Evolutionary conservation across 2,329 filamentous ascomycete genomes (phyloP).

Genomic region (Fusarium domesticum): DNA sequence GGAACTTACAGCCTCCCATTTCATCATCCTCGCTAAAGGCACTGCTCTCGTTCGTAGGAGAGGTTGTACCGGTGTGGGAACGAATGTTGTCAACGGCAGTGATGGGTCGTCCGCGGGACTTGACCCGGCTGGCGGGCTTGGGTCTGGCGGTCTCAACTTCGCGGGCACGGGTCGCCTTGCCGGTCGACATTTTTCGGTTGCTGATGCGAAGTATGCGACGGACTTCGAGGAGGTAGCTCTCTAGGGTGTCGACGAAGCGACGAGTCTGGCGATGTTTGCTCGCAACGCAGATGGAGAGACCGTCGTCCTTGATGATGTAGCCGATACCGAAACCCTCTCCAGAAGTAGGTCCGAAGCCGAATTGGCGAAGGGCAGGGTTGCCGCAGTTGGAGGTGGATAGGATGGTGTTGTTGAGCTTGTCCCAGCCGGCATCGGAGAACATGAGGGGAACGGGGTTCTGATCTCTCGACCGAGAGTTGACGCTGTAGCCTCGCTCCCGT

Average conservation of each 20-base stretch:
- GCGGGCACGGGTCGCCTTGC: conserved; percentile 49
- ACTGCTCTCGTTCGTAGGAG: conserved; percentile 66
- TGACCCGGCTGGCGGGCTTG: conserved; percentile 50
- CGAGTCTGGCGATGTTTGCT: conserved; percentile 93
- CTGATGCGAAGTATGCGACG: conserved; percentile 76
- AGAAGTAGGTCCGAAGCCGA: conserved; percentile 92
- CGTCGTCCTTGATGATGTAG: conserved; percentile 85
- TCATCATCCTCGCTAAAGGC: conserved; percentile 81
- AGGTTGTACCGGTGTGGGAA: conserved; percentile 50
- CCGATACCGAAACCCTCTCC: conserved; percentile 95
- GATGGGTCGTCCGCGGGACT: conserved; percentile 72
- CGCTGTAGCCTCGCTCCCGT: conserved; percentile 53
- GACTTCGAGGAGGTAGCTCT: conserved; percentile 88
- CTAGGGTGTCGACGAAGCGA: conserved; percentile 83
- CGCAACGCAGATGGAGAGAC: conserved; percentile 84
- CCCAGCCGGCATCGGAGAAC: conserved; percentile 88
- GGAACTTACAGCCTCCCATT: conserved; percentile 82
- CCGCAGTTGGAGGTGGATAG: conserved; percentile 98
- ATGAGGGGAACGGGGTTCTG: conserved; percentile 65
- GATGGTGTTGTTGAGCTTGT: conserved; percentile 91
- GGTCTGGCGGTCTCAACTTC: conserved; percentile 47
- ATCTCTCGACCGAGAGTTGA: conserved; percentile 47
- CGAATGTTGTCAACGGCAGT: conserved; percentile 50
- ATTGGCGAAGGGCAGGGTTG: conserved; percentile 90
- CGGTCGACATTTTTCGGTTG: conserved; percentile 42